Percentiles rank a stretch among this genome's conserved stretches.
phyloP scores from a whole-genome alignment of 371 early-diverging fungal genomes.

The Zychaea mexicana region DNA sequence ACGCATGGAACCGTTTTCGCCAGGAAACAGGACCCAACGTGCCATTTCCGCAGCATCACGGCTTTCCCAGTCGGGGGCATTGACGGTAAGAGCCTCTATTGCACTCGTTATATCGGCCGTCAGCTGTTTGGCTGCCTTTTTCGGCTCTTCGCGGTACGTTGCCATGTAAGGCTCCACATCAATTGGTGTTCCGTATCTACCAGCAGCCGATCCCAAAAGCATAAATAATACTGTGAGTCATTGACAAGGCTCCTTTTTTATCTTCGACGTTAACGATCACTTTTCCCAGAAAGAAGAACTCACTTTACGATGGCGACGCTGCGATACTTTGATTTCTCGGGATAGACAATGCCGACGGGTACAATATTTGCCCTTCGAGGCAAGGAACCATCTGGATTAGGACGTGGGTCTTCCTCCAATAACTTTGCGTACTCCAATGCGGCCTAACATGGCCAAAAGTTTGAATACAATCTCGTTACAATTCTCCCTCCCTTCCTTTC shows the following conservation, averaged over 20 bases:
- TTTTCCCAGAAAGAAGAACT: not conserved
- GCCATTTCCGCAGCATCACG: constrained; percentile 55
- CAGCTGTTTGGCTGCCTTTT: constrained; percentile 51
- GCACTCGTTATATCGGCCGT: constrained; percentile 41
- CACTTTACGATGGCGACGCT: constrained; percentile 56
- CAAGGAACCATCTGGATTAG: constrained; percentile 29
- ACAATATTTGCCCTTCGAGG: constrained; percentile 35
- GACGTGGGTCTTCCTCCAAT: constrained; percentile 23
- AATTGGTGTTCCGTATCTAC: constrained; percentile 60
- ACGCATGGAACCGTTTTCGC: constrained; percentile 38
- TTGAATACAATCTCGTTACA: not conserved
- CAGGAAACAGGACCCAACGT: constrained; percentile 50
- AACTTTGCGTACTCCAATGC: constrained; percentile 56
- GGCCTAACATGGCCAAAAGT: constrained; percentile 25
- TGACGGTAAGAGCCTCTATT: constrained; percentile 44
- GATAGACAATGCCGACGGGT: constrained; percentile 60
- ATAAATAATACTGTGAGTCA: not conserved
- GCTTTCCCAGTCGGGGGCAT: constrained; percentile 56
- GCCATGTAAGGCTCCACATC: constrained; percentile 44
- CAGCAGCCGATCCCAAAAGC: too few relatives aligned
- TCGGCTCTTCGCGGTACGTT: constrained; percentile 46
- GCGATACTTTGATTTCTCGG: constrained; percentile 59
- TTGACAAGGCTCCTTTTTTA: not conserved
- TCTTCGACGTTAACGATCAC: not conserved
- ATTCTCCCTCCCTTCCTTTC: not conserved